Conservation (phyloP, 2,329 filamentous ascomycete genomes). For the Xylariaceae sp. region DNA sequence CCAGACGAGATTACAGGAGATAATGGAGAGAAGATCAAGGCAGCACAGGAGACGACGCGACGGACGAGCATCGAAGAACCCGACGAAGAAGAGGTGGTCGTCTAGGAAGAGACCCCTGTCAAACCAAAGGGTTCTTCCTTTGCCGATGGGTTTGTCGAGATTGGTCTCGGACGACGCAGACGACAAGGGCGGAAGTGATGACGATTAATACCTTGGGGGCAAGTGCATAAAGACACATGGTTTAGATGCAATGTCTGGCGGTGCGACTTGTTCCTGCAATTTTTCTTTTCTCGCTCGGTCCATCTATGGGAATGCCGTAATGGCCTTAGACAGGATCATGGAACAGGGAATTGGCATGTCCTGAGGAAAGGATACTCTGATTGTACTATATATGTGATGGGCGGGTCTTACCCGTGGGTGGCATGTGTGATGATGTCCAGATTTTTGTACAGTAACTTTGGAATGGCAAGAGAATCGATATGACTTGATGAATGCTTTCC, state of each 20-base stretch:
- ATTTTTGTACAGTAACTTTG: conserved; percentile 16
- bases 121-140: conserved; percentile 3
- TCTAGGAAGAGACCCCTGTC: conserved; percentile 23
- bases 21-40: conserved; percentile 38
- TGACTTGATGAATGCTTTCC: too few relatives aligned
- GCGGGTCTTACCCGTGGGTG: conserved; percentile 10
- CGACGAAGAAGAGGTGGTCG: conserved; percentile 40
- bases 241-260: too few relatives aligned
- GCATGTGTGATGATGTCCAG: conserved; percentile 12
- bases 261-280: too few relatives aligned
- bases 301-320: too few relatives aligned
- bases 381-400: conserved; percentile 22
- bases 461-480: conserved; percentile 7
- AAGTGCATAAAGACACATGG: too few relatives aligned
- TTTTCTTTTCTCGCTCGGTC: too few relatives aligned
- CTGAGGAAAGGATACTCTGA: background rate
- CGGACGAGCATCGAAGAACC: conserved; percentile 58
- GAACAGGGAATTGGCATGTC: background rate
- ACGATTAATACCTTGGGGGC: too few relatives aligned
- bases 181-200: too few relatives aligned
- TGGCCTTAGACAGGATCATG: too few relatives aligned
- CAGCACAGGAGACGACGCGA: conserved; percentile 47
- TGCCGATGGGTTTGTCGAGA: conserved; percentile 13
- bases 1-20: conserved; percentile 31
- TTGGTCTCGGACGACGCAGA: conserved; percentile 3